Evolutionary conservation across 305 asterid genomes (phyloP).

Genomic region (Fraxinus floribunda): DNA sequence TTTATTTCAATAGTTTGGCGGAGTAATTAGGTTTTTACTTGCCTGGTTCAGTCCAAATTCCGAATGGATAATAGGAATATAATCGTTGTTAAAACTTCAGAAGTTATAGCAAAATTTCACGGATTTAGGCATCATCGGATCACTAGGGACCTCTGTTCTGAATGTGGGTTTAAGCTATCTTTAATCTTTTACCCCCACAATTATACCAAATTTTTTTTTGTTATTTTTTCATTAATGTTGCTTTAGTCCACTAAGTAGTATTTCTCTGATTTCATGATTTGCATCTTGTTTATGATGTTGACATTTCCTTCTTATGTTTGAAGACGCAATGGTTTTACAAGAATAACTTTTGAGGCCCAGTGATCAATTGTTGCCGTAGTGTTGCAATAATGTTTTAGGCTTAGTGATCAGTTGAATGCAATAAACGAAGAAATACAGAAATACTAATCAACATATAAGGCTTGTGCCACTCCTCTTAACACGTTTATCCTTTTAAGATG

Average conservation of each 20-base stretch:
- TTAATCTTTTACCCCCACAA: not conserved
- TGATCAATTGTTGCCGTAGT: not conserved
- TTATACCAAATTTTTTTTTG: not conserved
- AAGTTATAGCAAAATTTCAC: not conserved
- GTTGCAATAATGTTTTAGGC: not conserved
- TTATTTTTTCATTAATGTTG: not conserved
- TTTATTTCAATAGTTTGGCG: slow-evolving; percentile 3
- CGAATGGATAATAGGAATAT: slow-evolving; percentile 8
- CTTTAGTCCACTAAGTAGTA: not conserved
- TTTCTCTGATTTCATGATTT: not conserved
- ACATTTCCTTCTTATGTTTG: not conserved
- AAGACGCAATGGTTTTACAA: not conserved
- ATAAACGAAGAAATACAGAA: not conserved
- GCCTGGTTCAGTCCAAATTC: slow-evolving; percentile 6
- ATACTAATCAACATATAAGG: not conserved
- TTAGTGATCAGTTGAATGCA: not conserved
- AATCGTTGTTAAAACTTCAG: not conserved
- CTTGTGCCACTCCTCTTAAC: not conserved
- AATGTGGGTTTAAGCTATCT: not conserved
- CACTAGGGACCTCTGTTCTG: not conserved
- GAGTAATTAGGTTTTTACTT: not conserved
- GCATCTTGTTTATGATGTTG: slow-evolving; percentile 5
- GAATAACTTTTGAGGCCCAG: not conserved
- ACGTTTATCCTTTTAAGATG: not conserved
- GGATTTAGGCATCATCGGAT: not conserved